Evolutionary conservation across 805 yeast genomes (phyloP), one percentile per base, ranked within the genome.

Genomic region (Tetrapisispora pingtungensis): DNA sequence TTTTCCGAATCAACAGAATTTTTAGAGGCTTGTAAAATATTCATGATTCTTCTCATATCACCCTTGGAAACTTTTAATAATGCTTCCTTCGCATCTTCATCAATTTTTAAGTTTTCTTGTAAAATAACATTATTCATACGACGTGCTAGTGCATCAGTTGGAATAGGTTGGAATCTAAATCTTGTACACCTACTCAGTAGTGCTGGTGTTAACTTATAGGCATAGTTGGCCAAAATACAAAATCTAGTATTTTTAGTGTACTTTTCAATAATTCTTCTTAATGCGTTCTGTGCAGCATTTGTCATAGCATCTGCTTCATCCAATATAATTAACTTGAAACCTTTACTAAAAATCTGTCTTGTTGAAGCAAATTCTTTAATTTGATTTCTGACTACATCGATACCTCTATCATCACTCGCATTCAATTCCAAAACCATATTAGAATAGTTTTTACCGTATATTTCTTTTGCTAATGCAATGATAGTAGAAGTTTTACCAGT

Each of bases 301-400:
- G 93, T 83, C 94, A 84, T 84, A n/a, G 93, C 86, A 64, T 84
- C 96, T 0, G 96, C 96, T 67, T 90, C 97, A 67, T 90, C 97
- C 47, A 90, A 68, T n/a, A 90, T 85, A 47, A 90, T 82, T 54
- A 90, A 69, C 59, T 90, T 90, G 72, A 88, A 88, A 13, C 93
- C 94, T 44, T 75, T 72, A 48, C 80, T 72, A 65, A 90, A 93
- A 43, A 93, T 90, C 62, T 93, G 98, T 72, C 87, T 80, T 1
- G 98, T 93, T 27, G 90, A 79, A 10, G 98, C 98, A 68, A 93
- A 93, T 54, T 83, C 88, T 71, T 93, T 93, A 69, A 93, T 88
- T 65, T 88, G 96, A 57, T 93, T 93, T 51, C 99, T 76, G n/a
- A 93, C 97, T 37, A 93, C 97, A 55, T 87, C 95, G 53, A 93